These are phyloP conservation scores for Plasmopara halstedii DNA, from an alignment of 352 stramenopile species.

Conservation along the genomic window DNA sequence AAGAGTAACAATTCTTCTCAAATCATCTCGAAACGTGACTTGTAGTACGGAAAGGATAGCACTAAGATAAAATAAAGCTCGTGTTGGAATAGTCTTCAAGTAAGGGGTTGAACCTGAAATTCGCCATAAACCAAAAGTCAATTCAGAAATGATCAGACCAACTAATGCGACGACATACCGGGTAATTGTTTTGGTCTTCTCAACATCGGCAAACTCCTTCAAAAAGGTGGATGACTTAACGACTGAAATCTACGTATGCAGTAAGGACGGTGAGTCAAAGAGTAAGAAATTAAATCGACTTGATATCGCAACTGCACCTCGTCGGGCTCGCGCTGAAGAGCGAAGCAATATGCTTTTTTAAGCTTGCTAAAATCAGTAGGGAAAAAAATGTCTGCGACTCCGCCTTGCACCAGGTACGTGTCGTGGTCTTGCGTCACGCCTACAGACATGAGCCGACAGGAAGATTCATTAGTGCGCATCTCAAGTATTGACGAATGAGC, in stretches of 20 bases:
- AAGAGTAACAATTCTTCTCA: not conserved
- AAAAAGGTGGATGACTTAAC: conserved; percentile 78
- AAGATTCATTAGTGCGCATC: not conserved
- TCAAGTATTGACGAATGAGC: not conserved
- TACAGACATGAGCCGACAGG: conserved; percentile 8
- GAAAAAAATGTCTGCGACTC: conserved; percentile 89
- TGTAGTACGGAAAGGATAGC: not conserved
- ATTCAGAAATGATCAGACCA: conserved; percentile 1
- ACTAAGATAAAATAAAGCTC: conserved; percentile 81
- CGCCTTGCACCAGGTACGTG: conserved; percentile 81
- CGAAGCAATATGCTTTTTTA: conserved; percentile 73
- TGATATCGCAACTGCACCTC: conserved; percentile 22
- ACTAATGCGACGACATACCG: conserved; percentile 28
- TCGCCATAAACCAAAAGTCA: not conserved
- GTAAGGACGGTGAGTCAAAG: not conserved
- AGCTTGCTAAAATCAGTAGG: conserved; percentile 81
- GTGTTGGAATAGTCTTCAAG: conserved; percentile 88
- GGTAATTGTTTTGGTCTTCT: conserved; percentile 76
- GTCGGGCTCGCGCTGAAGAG: conserved; percentile 41
- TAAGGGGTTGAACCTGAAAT: conserved; percentile 79
- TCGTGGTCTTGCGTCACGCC: conserved; percentile 76
- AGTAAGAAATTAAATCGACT: not conserved
- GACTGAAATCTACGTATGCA: conserved; percentile 50
- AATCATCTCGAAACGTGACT: too few species aligned
- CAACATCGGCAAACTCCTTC: conserved; percentile 67